Evolutionary conservation across 345 rosid species (phyloP).

Genomic region (Corchorus olitorius): DNA sequence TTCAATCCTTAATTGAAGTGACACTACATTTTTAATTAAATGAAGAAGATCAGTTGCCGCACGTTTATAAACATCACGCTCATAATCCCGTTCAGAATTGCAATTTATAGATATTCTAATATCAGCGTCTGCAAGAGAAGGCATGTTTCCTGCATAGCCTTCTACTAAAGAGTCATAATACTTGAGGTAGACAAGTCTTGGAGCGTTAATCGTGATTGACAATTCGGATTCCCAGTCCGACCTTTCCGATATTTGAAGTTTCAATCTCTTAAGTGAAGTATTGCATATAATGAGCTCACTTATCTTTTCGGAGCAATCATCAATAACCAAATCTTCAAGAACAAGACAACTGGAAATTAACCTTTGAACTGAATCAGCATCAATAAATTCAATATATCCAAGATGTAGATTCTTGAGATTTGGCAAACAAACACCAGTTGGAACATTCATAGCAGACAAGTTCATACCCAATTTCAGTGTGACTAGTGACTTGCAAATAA

Average conservation of each 20-base stretch:
- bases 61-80: background rate
- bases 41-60: background rate
- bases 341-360: background rate
- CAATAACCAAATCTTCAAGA: background rate
- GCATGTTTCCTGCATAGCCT: background rate
- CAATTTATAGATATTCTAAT: background rate
- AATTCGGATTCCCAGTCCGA: too few species aligned
- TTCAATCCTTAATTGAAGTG: too few species aligned
- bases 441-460: background rate
- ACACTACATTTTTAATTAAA: background rate
- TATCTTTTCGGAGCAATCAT: too few species aligned
- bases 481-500: background rate
- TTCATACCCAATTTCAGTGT: background rate
- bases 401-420: background rate
- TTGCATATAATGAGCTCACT: background rate
- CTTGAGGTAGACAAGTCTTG: background rate
- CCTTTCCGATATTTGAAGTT: too few species aligned
- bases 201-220: background rate
- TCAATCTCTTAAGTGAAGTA: constrained; percentile 1
- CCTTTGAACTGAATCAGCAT: background rate
- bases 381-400: background rate
- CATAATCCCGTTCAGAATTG: too few species aligned
- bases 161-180: background rate
- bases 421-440: background rate
- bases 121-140: background rate